Percentiles rank a stretch among this genome's conserved stretches.
phyloP scores from a whole-genome alignment of 2,329 filamentous ascomycete species.

The Xylaria sp. region DNA sequence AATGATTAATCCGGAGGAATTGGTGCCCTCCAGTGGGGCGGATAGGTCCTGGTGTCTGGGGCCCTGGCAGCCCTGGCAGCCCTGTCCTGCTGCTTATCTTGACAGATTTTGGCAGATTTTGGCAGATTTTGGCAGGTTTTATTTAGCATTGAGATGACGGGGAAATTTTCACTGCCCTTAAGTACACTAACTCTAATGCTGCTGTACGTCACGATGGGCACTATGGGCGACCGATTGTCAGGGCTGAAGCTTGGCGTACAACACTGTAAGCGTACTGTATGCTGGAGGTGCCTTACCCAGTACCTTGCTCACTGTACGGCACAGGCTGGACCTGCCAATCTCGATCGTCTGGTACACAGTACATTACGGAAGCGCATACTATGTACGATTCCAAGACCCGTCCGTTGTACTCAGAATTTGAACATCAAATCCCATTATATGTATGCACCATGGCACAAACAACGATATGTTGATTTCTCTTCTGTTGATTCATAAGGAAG shows the following conservation, averaged over 20 bases:
- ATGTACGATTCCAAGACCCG: too few species aligned
- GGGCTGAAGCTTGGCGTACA: constrained; percentile 32
- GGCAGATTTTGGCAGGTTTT: not conserved
- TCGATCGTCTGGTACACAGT: too few species aligned
- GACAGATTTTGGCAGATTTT: not conserved
- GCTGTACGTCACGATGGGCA: constrained; percentile 28
- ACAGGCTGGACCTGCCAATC: not conserved
- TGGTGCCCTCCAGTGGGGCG: constrained; percentile 24
- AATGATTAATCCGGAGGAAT: constrained; percentile 32
- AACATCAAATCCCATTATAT: too few species aligned
- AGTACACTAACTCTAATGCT: not conserved
- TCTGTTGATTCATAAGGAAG: too few species aligned
- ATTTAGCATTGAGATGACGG: not conserved
- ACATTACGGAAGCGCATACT: too few species aligned
- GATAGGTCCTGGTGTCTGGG: not conserved
- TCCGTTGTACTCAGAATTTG: too few species aligned
- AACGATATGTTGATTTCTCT: too few species aligned
- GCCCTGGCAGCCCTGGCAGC: not conserved
- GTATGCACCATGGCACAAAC: too few species aligned
- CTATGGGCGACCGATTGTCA: constrained; percentile 2
- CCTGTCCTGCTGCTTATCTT: not conserved
- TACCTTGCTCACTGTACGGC: not conserved
- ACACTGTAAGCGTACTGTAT: constrained; percentile 9
- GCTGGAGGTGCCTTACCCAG: not conserved
- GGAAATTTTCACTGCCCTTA: constrained; percentile 2